phyloP scores from a whole-genome alignment of 202 grass and related monocot species.

The Schoenoplectus tabernaemontani region DNA sequence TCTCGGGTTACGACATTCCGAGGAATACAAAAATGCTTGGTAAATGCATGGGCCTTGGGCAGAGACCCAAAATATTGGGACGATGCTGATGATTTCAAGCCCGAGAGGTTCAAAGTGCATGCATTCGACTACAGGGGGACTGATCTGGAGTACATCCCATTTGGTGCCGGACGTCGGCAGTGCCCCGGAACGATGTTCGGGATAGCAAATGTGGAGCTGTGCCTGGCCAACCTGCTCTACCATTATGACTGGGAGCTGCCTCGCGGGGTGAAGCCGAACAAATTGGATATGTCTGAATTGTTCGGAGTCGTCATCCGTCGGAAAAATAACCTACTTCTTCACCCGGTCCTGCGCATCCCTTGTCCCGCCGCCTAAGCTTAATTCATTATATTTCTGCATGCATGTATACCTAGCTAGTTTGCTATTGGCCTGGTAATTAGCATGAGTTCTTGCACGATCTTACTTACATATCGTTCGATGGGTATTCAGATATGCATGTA shows the following conservation, averaged over 20 bases:
- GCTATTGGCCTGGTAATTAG: too few species aligned
- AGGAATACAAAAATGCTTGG: slow-evolving; percentile 7
- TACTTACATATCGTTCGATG: too few species aligned
- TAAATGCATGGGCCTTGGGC: slow-evolving; percentile 24
- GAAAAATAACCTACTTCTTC: not conserved
- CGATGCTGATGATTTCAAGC: slow-evolving; percentile 3
- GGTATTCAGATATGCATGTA: too few species aligned
- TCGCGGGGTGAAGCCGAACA: not conserved
- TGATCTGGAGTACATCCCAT: slow-evolving; percentile 17
- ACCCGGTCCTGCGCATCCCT: not conserved
- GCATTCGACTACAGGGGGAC: slow-evolving; percentile 14
- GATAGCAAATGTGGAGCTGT: slow-evolving; percentile 14
- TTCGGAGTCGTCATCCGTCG: slow-evolving; percentile 15
- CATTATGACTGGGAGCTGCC: slow-evolving; percentile 21
- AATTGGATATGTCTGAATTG: slow-evolving; percentile 11
- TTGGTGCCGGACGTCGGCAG: slow-evolving; percentile 11
- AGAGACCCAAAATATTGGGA: slow-evolving; percentile 28
- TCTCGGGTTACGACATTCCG: not conserved
- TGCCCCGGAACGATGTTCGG: slow-evolving; percentile 12
- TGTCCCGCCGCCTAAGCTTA: not conserved
- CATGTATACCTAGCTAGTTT: too few species aligned
- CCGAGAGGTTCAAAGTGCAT: slow-evolving; percentile 7
- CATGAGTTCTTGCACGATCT: too few species aligned
- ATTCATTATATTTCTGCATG: too few species aligned
- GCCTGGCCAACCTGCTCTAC: slow-evolving; percentile 12